These are phyloP conservation scores for Wickerhamiella dianesei DNA, from an alignment of 805 yeast species.

Conservation along the genomic window DNA sequence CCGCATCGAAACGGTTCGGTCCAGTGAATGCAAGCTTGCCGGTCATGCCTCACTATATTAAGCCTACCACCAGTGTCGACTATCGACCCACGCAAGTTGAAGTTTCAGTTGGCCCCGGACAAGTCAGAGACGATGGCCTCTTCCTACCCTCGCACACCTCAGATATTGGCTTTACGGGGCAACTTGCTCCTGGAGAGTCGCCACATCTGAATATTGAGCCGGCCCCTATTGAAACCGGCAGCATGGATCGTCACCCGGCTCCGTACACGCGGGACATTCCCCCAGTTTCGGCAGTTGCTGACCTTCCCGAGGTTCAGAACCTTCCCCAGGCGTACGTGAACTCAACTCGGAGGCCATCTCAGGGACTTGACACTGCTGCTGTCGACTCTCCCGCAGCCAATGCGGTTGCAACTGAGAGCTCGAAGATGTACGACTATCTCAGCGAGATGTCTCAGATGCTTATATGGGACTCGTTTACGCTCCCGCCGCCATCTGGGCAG, in stretches of 20 bases:
- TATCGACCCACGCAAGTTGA: no score
- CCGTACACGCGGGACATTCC: background rate
- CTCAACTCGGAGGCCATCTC: background rate
- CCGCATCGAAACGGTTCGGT: background rate
- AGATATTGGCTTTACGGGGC: background rate
- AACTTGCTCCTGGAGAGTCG: background rate
- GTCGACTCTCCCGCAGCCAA: background rate
- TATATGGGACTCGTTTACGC: constrained; percentile 13
- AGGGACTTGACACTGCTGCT: background rate
- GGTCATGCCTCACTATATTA: background rate
- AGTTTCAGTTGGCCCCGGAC: no score
- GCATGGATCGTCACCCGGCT: background rate
- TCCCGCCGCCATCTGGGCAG: background rate
- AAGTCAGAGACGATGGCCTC: no score
- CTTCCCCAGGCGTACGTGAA: background rate
- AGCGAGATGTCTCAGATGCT: constrained; percentile 13
- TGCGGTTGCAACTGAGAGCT: background rate
- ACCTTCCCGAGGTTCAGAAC: background rate
- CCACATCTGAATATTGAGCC: background rate
- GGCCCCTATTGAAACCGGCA: background rate
- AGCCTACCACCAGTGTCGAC: background rate
- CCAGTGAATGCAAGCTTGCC: background rate
- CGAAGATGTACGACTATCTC: constrained; percentile 7
- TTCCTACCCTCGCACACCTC: background rate
- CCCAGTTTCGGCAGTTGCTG: background rate